A percentile compares a stretch with the other conserved stretches of the same genome.
phyloP scores from a whole-genome alignment of 129 eudicot genomes.

The Chrysanthemum lavandulifolium region DNA sequence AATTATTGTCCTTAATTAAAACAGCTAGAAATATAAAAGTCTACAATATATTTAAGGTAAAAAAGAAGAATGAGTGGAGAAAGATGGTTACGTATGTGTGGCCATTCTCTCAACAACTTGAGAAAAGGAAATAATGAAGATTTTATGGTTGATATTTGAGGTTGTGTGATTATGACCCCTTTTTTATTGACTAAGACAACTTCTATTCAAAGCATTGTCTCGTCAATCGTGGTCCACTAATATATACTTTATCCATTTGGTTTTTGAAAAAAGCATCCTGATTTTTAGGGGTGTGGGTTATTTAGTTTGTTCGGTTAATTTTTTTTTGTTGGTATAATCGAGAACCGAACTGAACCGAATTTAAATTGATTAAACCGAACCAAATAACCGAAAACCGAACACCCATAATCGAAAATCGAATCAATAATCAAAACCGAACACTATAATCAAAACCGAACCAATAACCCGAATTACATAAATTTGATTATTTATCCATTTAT shows the following conservation, averaged over 20 bases:
- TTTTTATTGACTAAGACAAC: constrained; percentile 17
- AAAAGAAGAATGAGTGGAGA: constrained; percentile 28
- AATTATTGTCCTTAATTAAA: background rate
- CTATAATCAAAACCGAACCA: no score
- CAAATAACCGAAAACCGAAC: no score
- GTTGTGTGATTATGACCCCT: constrained; percentile 23
- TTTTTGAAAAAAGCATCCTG: no score
- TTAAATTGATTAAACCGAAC: no score
- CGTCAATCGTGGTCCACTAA: constrained; percentile 20
- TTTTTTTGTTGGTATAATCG: no score
- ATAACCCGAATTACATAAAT: no score
- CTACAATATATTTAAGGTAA: background rate
- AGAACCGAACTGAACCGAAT: no score
- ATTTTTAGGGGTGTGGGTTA: no score
- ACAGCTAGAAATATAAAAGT: background rate
- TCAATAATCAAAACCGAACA: no score
- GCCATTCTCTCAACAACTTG: constrained; percentile 35
- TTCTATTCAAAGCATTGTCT: constrained; percentile 21
- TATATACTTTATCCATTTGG: constrained; percentile 5
- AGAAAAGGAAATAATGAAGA: constrained; percentile 23
- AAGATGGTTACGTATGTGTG: constrained; percentile 33
- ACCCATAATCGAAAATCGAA: no score
- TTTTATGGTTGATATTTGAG: constrained; percentile 22
- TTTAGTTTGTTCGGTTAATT: no score
- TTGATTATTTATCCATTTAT: no score